Evolutionary conservation across 352 stramenopile species (phyloP).

Genomic region (Phytopythium litorale): DNA sequence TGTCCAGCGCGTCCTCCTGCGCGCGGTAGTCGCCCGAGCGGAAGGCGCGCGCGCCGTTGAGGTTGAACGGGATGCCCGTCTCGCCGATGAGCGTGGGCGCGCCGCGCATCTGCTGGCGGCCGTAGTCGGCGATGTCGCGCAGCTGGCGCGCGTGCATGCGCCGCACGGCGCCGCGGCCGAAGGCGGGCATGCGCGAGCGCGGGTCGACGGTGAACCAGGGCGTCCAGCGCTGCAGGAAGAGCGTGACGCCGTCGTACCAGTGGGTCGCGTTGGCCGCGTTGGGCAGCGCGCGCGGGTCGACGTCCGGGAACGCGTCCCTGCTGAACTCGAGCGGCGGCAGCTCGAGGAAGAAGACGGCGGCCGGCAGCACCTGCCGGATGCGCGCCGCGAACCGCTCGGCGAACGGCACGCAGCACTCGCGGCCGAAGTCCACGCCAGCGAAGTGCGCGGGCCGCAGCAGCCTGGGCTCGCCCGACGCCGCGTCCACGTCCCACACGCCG

Average conservation of each 20-base stretch:
- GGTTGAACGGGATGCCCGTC: slow-evolving; percentile 69
- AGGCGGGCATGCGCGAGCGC: slow-evolving; percentile 53
- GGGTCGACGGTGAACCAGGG: slow-evolving; percentile 78
- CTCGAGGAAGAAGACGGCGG: slow-evolving; percentile 76
- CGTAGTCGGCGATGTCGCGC: slow-evolving; percentile 48
- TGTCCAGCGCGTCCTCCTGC: slow-evolving; percentile 63
- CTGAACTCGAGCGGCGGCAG: slow-evolving; percentile 75
- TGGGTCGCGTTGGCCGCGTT: slow-evolving; percentile 85
- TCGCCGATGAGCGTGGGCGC: slow-evolving; percentile 67
- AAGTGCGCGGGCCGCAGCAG: slow-evolving; percentile 74
- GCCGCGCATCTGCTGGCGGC: slow-evolving; percentile 49
- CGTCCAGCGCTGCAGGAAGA: slow-evolving; percentile 72
- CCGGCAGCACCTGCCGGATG: slow-evolving; percentile 56
- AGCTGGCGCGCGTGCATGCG: slow-evolving; percentile 59
- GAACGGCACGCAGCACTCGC: slow-evolving; percentile 84
- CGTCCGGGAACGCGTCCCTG: slow-evolving; percentile 59
- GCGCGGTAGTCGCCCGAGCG: slow-evolving; percentile 40
- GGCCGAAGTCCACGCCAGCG: slow-evolving; percentile 58
- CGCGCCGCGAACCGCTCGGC: slow-evolving; percentile 51
- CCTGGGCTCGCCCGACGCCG: slow-evolving; percentile 24
- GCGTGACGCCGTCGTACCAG: slow-evolving; percentile 90
- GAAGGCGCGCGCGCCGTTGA: slow-evolving; percentile 48
- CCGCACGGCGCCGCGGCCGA: slow-evolving; percentile 55
- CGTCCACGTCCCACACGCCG: slow-evolving; percentile 71
- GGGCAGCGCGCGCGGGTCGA: slow-evolving; percentile 46